A percentile compares a stretch with the other conserved stretches of the same genome.
Conservation (phyloP, 1,284 basidiomycete species). For the Ganoderma resinaceum region DNA sequence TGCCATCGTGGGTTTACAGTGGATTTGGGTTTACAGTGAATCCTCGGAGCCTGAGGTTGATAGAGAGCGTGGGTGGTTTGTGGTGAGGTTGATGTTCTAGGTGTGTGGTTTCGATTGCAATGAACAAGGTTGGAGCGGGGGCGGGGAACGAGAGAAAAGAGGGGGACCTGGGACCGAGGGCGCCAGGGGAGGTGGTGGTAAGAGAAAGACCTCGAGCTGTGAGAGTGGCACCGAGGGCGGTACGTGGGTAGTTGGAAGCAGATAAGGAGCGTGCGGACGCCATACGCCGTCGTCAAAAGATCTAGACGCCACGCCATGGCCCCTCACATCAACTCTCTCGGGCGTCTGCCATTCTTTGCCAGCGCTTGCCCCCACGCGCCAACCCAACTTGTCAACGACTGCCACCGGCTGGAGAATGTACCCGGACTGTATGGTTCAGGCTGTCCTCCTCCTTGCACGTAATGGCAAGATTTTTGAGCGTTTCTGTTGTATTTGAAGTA, state of each 20-base stretch:
- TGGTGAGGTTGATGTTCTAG: background rate
- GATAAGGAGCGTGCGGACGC: conserved; percentile 1
- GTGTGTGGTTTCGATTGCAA: background rate
- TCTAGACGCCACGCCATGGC: too few relatives aligned
- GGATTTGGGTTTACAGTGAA: background rate
- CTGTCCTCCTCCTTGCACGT: too few relatives aligned
- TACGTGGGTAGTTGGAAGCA: background rate
- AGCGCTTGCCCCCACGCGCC: background rate
- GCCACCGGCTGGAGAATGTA: too few relatives aligned
- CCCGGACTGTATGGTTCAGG: background rate
- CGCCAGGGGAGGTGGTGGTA: conserved; percentile 8
- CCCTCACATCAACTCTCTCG: background rate
- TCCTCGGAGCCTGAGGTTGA: background rate
- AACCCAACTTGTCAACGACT: background rate
- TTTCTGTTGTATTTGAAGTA: too few relatives aligned
- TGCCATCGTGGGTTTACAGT: conserved; percentile 3
- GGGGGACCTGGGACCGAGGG: conserved; percentile 1
- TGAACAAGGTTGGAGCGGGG: background rate
- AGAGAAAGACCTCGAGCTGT: conserved; percentile 2
- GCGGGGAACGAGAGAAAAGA: background rate
- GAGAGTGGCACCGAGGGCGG: background rate
- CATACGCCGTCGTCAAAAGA: background rate
- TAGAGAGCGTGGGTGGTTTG: background rate
- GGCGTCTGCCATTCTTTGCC: background rate
- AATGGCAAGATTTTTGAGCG: too few relatives aligned